phyloP scores from a whole-genome alignment of 2,329 filamentous ascomycete species.

The Neofusicoccum kwambonambiense region DNA sequence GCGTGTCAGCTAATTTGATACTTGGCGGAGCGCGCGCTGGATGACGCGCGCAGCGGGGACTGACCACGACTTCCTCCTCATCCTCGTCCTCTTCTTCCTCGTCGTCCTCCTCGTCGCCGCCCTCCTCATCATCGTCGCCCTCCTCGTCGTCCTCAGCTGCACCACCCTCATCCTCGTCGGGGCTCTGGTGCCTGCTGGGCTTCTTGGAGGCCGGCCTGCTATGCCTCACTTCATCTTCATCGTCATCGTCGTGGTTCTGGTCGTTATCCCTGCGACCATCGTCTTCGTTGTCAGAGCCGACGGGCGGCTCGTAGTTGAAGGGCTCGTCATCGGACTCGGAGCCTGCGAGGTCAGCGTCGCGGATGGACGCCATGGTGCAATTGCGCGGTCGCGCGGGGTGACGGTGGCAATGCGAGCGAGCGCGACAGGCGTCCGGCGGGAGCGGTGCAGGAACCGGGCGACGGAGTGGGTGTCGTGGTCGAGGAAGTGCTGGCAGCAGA shows the following conservation, averaged over 20 bases:
- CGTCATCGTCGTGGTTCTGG: constrained; percentile 48
- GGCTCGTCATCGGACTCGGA: constrained; percentile 75
- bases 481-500: neutral
- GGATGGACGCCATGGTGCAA: constrained; percentile 9
- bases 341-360: constrained; percentile 26
- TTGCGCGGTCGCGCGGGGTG: neutral
- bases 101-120: constrained; percentile 41
- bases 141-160: constrained; percentile 29
- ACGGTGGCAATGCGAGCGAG: neutral
- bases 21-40: constrained; percentile 40
- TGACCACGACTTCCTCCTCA: constrained; percentile 45
- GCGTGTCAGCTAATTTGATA: neutral
- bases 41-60: neutral
- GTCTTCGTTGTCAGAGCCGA: constrained; percentile 54
- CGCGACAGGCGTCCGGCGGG: neutral
- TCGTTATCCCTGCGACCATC: constrained; percentile 42
- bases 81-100: constrained; percentile 51
- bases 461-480: neutral
- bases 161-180: constrained; percentile 35
- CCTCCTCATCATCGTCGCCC: constrained; percentile 37
- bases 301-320: constrained; percentile 80
- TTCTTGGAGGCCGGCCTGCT: constrained; percentile 18
- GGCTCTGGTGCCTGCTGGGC: constrained; percentile 34
- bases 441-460: neutral
- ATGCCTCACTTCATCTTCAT: constrained; percentile 35